These are phyloP conservation scores for Aotearoamyces nothofagi DNA, from an alignment of 2,329 filamentous ascomycete species.

Conservation along the genomic window DNA sequence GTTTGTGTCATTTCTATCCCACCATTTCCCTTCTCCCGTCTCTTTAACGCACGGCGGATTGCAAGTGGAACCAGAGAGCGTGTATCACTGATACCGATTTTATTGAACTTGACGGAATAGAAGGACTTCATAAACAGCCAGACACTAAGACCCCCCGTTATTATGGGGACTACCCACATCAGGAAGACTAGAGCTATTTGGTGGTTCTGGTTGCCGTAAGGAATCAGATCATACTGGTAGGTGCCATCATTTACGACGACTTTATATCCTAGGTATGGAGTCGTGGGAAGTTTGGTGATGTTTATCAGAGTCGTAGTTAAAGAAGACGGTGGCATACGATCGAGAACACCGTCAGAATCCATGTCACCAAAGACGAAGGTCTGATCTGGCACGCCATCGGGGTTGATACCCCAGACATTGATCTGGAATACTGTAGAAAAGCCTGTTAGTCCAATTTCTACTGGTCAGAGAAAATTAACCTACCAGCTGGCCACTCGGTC, in stretches of 20 bases:
- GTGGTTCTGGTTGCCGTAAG: constrained; percentile 33
- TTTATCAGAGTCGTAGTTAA: constrained; percentile 40
- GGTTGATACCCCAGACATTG: constrained; percentile 53
- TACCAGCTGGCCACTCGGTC: constrained; percentile 49
- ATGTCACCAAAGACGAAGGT: constrained; percentile 44
- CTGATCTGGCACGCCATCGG: constrained; percentile 44
- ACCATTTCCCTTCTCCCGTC: too few species aligned
- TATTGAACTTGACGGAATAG: constrained; percentile 36
- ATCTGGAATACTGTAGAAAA: constrained; percentile 39
- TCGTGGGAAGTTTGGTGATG: constrained; percentile 36
- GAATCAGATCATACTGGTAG: constrained; percentile 33
- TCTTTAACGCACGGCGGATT: constrained; percentile 18
- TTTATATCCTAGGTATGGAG: constrained; percentile 37
- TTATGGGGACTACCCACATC: constrained; percentile 34
- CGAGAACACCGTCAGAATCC: constrained; percentile 41
- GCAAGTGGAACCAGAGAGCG: constrained; percentile 22
- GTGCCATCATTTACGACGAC: constrained; percentile 39
- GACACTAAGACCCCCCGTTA: constrained; percentile 31
- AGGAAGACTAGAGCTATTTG: constrained; percentile 40
- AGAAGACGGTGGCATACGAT: constrained; percentile 44
- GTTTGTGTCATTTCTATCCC: constrained; percentile 27
- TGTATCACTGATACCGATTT: constrained; percentile 36
- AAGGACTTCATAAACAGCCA: constrained; percentile 42
- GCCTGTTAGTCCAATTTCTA: too few species aligned
- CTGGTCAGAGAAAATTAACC: too few species aligned